Conservation (phyloP, 2,329 filamentous ascomycete species). For the Trichoderma lentiforme region DNA sequence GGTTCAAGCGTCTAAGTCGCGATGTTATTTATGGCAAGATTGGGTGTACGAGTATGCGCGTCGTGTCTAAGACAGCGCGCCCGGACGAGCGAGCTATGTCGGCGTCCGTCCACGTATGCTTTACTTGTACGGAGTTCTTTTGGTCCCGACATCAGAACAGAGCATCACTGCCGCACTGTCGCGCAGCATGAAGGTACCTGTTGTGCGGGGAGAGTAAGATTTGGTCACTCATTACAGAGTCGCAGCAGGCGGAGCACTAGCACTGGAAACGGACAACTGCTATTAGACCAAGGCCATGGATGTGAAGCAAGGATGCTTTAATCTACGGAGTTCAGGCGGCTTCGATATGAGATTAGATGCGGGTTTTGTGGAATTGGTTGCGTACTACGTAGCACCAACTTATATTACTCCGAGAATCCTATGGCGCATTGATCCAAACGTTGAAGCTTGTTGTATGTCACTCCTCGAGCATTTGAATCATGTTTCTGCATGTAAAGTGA, state of each 20-base stretch:
- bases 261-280: background rate
- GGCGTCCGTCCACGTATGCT: background rate
- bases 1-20: background rate
- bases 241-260: background rate
- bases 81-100: background rate
- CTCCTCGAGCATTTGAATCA: background rate
- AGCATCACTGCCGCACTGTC: background rate
- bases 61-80: background rate
- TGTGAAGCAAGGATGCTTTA: background rate
- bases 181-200: background rate
- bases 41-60: background rate
- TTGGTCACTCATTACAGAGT: background rate
- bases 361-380: background rate
- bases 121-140: background rate
- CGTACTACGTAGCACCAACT: background rate
- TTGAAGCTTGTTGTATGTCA: background rate
- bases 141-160: background rate
- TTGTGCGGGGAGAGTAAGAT: background rate
- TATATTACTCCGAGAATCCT: background rate
- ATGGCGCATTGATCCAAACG: background rate
- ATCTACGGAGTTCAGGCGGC: background rate
- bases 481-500: background rate
- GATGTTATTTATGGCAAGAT: background rate
- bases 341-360: constrained; percentile 8
- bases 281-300: background rate